Base-by-base conservation (phyloP, 2,329 filamentous ascomycete genomes). In the Ceratocystis cacaofunesta region DNA sequence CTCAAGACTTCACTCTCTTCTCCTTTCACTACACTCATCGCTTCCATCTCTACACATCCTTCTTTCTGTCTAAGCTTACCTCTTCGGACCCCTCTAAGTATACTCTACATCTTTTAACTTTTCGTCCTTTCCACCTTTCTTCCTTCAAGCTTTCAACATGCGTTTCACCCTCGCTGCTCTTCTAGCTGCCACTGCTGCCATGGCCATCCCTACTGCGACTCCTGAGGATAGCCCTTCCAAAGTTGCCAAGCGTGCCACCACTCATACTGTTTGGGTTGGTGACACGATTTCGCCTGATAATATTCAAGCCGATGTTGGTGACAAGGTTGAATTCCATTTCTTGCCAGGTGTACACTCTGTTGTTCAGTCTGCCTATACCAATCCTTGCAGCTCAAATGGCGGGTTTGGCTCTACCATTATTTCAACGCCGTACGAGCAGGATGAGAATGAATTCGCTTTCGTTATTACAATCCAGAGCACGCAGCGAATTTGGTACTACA, bases 321-420 rank as follows among this genome's bases (percentile, higher is more conserved):
- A 50, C 19, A 22, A 1, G 7, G 22, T 50, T 19, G 17, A n/a
- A 8, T 50, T 50, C n/a, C 46, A 25, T 17, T 50, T 50, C 46
- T 4, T 7, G 3, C 17, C n/a, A 19, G 46, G 46, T 7, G 4
- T 17, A 17, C 46, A 50, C 19, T 17, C 10, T 50, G 46, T 50
- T n/a, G 19, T 50, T 17, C 17, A 25, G 17, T 17, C 10, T 19
- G 73, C 70, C 70, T 79, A 79, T 67, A 74, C 67, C 64, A 68
- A 73, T 57, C 77, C 77, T n/a, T 80, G 79, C 73, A 8, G 78
- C 1, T 72, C 76, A 7, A 22, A 7, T n/a, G 58, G 58, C 4
- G 58, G 58, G 19, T 61, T 61, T 17, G 7, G 12, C 8, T 61
- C 58, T 1, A 4, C 15, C 41, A 44, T 2, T 28, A 2, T 28